These are phyloP conservation scores for Hypomontagnella submonticulosa DNA, from an alignment of 495 filamentous ascomycete genomes.

Conservation along the genomic window DNA sequence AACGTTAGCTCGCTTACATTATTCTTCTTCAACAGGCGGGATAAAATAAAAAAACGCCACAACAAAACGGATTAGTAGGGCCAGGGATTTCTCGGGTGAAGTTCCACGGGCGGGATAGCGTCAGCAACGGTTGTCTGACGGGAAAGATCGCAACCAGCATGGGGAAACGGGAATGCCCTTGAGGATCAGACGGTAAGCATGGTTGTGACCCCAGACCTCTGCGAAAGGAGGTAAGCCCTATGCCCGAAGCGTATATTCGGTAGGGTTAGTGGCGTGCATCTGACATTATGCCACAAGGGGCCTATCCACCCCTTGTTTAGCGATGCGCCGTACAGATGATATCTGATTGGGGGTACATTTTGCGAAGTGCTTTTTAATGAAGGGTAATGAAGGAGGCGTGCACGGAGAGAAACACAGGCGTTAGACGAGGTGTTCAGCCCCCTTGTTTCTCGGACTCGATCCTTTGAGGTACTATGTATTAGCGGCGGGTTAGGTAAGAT, in stretches of 20 bases:
- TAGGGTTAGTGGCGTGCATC: slow-evolving; percentile 31
- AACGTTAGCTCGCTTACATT: slow-evolving; percentile 14
- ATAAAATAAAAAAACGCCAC: slow-evolving; percentile 4
- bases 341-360: slow-evolving; percentile 36
- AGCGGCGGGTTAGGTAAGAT: slow-evolving; percentile 47
- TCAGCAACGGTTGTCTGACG: slow-evolving; percentile 12
- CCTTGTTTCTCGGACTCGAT: slow-evolving; percentile 22
- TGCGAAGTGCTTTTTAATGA: slow-evolving; percentile 23
- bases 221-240: slow-evolving; percentile 39
- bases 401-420: slow-evolving; percentile 22
- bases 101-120: slow-evolving; percentile 23
- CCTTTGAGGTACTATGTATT: slow-evolving; percentile 26
- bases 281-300: slow-evolving; percentile 31
- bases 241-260: slow-evolving; percentile 30
- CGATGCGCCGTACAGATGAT: slow-evolving; percentile 18
- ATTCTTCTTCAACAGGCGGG: slow-evolving; percentile 1
- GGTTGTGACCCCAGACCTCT: slow-evolving; percentile 36
- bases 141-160: slow-evolving; percentile 33
- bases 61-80: not conserved
- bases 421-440: slow-evolving; percentile 12
- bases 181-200: slow-evolving; percentile 37
- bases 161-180: slow-evolving; percentile 36
- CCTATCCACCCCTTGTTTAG: slow-evolving; percentile 1
- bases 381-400: slow-evolving; percentile 28
- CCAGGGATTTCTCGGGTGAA: slow-evolving; percentile 6